Evolutionary conservation across 2,329 filamentous ascomycete species (phyloP).

Genomic region (Sporothrix pseudoabietina): DNA sequence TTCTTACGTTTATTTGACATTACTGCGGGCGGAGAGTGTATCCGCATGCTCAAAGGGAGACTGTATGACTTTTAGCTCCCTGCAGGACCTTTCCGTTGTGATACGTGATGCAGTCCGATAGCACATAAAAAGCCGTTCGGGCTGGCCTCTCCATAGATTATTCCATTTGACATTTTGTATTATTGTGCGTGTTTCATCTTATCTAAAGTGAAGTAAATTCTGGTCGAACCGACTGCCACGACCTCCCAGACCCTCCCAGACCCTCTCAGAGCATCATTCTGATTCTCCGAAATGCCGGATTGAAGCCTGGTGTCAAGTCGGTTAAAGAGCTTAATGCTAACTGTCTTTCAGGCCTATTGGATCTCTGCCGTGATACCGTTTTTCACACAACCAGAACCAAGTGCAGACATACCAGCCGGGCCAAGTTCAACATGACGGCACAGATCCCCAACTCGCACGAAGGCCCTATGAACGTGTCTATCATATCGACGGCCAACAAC

Average conservation of each 20-base stretch:
- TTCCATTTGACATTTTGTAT: background rate
- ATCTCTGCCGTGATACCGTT: slow-evolving; percentile 53
- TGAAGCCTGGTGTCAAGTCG: background rate
- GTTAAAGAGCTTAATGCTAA: background rate
- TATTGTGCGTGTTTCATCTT: background rate
- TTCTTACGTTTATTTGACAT: background rate
- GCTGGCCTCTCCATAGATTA: background rate
- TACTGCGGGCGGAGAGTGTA: background rate
- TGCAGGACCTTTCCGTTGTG: background rate
- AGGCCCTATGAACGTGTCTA: slow-evolving; percentile 57
- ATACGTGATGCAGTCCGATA: background rate
- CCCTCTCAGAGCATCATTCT: background rate
- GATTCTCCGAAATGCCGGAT: background rate
- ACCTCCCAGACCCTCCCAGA: no score
- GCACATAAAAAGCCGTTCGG: background rate
- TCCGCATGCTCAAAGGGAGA: slow-evolving; percentile 13
- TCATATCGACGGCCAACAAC: slow-evolving; percentile 58
- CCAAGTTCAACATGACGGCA: slow-evolving; percentile 49
- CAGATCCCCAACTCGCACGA: slow-evolving; percentile 50
- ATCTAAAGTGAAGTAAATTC: background rate
- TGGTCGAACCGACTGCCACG: background rate
- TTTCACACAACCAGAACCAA: slow-evolving; percentile 49
- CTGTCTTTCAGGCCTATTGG: slow-evolving; percentile 43
- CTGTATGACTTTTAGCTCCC: background rate
- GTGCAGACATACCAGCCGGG: slow-evolving; percentile 49